phyloP scores from a whole-genome alignment of 306 rosid species.

The Dryas octopetala region DNA sequence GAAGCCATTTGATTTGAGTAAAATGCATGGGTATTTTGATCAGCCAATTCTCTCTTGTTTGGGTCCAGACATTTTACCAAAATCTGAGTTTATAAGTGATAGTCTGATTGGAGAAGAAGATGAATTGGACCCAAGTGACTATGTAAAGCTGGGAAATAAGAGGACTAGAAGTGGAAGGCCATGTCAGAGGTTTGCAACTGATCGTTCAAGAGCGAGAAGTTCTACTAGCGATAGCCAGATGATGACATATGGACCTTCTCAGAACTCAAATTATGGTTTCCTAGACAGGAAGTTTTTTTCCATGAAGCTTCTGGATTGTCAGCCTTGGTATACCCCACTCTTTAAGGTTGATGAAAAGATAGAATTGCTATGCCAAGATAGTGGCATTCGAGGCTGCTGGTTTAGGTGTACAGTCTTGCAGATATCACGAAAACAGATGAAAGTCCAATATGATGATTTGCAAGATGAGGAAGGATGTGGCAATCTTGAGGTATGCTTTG shows the following conservation, averaged over 20 bases:
- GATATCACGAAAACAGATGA: conserved; percentile 66
- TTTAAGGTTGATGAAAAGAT: conserved; percentile 74
- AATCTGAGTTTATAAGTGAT: conserved; percentile 37
- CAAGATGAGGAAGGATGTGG: conserved; percentile 85
- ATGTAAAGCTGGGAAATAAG: conserved; percentile 59
- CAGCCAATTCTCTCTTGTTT: conserved; percentile 82
- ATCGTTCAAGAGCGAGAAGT: conserved; percentile 51
- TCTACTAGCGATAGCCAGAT: conserved; percentile 43
- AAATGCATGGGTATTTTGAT: conserved; percentile 75
- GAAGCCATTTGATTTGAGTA: conserved; percentile 86
- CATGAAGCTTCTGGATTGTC: conserved; percentile 47
- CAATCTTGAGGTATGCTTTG: conserved; percentile 77
- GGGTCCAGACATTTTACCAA: conserved; percentile 47
- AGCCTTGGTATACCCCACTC: conserved; percentile 42
- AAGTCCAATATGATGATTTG: conserved; percentile 78
- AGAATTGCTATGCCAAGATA: conserved; percentile 95
- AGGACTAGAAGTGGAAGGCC: conserved; percentile 65
- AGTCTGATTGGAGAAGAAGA: conserved; percentile 52
- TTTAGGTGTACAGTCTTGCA: conserved; percentile 82
- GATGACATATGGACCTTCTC: conserved; percentile 43
- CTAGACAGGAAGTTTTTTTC: conserved; percentile 49
- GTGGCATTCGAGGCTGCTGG: conserved; percentile 99
- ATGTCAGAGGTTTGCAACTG: conserved; percentile 39
- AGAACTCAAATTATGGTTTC: conserved; percentile 45
- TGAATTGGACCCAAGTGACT: conserved; percentile 49